Evolutionary conservation across 78 protist genomes (phyloP).

Genomic region (Thecamonas trahens): DNA sequence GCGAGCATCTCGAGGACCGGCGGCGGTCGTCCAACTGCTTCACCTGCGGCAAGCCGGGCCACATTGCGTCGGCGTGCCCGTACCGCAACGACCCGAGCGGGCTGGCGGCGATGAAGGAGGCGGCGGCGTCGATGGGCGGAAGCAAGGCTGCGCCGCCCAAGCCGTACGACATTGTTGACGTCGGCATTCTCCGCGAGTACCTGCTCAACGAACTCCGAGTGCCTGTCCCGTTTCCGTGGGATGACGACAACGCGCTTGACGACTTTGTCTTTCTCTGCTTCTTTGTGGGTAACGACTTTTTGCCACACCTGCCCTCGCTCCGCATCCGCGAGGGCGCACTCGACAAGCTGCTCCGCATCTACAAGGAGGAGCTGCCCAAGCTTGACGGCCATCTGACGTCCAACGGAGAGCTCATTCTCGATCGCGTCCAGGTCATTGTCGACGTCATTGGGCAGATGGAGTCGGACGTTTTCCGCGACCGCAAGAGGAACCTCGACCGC

Average conservation of each 20-base stretch:
- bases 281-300: slow-evolving; percentile 96
- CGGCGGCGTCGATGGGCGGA: not conserved
- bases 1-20: slow-evolving; percentile 86
- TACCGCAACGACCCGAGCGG: not conserved
- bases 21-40: no score
- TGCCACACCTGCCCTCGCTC: slow-evolving; percentile 93
- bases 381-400: slow-evolving; percentile 54
- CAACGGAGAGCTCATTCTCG: no score
- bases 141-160: not conserved
- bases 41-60: no score
- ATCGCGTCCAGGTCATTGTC: no score
- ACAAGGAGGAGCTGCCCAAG: slow-evolving; percentile 32
- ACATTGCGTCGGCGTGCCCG: no score
- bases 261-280: slow-evolving; percentile 93
- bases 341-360: slow-evolving; percentile 55
- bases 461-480: no score
- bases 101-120: not conserved
- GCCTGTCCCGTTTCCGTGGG: slow-evolving; percentile 33
- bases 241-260: slow-evolving; percentile 87
- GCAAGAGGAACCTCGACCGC: no score
- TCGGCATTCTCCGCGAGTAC: not conserved
- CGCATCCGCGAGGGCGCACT: slow-evolving; percentile 88
- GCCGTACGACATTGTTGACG: no score
- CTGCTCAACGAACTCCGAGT: not conserved
- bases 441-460: no score